Percentiles rank a stretch among this genome's conserved stretches.
phyloP scores from a whole-genome alignment of 176 grass and related monocot genomes.

The Miscanthus lutarioriparius region DNA sequence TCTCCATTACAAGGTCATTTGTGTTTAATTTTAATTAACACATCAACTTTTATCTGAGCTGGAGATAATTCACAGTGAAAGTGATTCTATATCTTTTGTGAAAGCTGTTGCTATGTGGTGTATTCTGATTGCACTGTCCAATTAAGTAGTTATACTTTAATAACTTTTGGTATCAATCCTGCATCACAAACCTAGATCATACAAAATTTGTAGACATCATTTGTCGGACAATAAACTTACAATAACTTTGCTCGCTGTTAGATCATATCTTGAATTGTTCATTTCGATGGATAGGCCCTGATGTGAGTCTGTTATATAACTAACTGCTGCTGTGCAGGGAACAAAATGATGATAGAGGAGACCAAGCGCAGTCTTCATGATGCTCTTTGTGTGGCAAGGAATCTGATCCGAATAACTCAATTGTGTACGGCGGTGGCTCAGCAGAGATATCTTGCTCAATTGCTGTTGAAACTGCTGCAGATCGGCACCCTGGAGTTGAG shows the following conservation, averaged over 20 bases:
- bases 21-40: background rate
- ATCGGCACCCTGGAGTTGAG: slow-evolving; percentile 72
- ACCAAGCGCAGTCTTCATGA: slow-evolving; percentile 87
- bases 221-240: background rate
- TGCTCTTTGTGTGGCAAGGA: slow-evolving; percentile 79
- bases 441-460: slow-evolving; percentile 82
- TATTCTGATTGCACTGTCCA: slow-evolving; percentile 15
- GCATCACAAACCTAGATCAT: background rate
- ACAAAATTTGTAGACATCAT: background rate
- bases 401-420: slow-evolving; percentile 86
- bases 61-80: background rate
- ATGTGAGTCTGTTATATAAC: slow-evolving; percentile 2
- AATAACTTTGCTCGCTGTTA: background rate
- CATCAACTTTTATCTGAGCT: background rate
- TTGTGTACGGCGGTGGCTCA: slow-evolving; percentile 84
- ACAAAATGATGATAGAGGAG: slow-evolving; percentile 97
- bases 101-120: background rate
- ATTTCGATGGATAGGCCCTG: background rate
- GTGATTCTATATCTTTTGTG: background rate
- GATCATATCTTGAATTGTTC: background rate
- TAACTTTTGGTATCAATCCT: background rate
- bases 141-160: background rate
- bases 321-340: slow-evolving; percentile 49
- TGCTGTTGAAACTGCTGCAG: slow-evolving; percentile 76
- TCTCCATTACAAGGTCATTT: background rate